Percentiles rank a stretch among this genome's conserved stretches.
Conservation (phyloP, 2,329 filamentous ascomycete genomes). For the Dactylellina sp. region DNA sequence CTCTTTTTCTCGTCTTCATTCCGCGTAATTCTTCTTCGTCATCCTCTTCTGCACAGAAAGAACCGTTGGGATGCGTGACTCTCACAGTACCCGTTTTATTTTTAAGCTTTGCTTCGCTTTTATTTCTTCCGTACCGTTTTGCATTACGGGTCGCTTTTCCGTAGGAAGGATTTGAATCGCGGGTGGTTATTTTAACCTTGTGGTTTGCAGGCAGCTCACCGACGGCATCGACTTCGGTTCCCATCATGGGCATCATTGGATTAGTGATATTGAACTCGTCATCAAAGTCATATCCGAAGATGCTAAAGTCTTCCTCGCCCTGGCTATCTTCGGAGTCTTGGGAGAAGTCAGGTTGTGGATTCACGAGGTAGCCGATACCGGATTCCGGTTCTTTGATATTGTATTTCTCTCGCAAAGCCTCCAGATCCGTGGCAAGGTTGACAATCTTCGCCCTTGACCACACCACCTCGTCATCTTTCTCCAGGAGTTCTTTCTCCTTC, state of each 20-base stretch:
- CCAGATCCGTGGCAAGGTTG: too few species aligned
- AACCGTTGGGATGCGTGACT: slow-evolving; percentile 19
- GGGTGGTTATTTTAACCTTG: neutral
- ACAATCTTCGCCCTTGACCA: too few species aligned
- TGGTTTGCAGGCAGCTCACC: slow-evolving; percentile 8
- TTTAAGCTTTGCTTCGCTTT: neutral
- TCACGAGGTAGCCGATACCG: too few species aligned
- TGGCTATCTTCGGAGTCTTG: neutral
- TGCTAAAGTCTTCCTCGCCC: neutral
- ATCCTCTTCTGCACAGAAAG: slow-evolving; percentile 2
- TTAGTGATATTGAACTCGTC: neutral
- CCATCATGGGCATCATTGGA: slow-evolving; percentile 13
- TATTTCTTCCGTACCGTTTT: too few species aligned
- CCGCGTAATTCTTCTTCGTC: slow-evolving; percentile 16
- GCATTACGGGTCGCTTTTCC: neutral
- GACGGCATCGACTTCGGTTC: slow-evolving; percentile 1
- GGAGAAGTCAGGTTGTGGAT: too few species aligned
- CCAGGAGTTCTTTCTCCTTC: too few species aligned
- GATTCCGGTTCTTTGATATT: too few species aligned
- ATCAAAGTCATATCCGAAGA: slow-evolving; percentile 8
- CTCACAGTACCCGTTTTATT: slow-evolving; percentile 4
- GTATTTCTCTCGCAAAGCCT: too few species aligned
- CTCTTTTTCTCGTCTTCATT: slow-evolving; percentile 18
- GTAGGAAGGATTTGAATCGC: neutral
- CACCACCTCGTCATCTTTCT: too few species aligned